Conservation (phyloP, 2,329 filamentous ascomycete species). For the Penicillium sp. region DNA sequence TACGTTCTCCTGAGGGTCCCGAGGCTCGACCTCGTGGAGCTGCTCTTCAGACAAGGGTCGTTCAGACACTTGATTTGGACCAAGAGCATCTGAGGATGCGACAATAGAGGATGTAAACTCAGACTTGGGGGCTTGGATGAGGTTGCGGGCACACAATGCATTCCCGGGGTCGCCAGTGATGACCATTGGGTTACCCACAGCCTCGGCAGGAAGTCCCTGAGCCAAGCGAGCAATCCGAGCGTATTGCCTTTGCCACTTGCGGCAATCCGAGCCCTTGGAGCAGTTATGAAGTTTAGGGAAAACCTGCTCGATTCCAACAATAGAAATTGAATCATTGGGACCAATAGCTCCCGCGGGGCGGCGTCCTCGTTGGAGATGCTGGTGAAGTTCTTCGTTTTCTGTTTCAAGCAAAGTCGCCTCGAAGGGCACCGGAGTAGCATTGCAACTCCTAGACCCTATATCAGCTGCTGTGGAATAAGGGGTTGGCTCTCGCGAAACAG, state of each 20-base stretch:
- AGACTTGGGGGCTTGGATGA: slow-evolving; percentile 65
- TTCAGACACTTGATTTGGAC: slow-evolving; percentile 64
- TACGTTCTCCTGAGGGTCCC: slow-evolving; percentile 90
- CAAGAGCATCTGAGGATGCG: slow-evolving; percentile 87
- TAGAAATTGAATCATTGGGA: slow-evolving; percentile 83
- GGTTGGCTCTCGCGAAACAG: background rate
- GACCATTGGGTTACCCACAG: slow-evolving; percentile 71
- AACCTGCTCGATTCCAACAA: slow-evolving; percentile 87
- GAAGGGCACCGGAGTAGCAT: background rate
- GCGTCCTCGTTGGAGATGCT: background rate
- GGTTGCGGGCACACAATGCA: slow-evolving; percentile 60
- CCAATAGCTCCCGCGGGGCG: slow-evolving; percentile 16
- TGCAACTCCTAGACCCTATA: background rate
- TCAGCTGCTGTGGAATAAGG: background rate
- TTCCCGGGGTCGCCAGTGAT: slow-evolving; percentile 74
- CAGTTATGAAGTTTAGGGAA: slow-evolving; percentile 82
- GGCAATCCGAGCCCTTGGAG: slow-evolving; percentile 81
- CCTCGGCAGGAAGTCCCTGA: slow-evolving; percentile 71
- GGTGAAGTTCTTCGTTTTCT: background rate
- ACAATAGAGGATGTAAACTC: slow-evolving; percentile 79
- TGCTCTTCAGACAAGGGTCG: slow-evolving; percentile 71
- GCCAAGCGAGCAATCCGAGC: slow-evolving; percentile 72
- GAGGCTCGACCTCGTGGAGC: slow-evolving; percentile 66
- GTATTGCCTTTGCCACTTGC: slow-evolving; percentile 79
- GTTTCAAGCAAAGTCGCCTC: background rate